A percentile compares a stretch with the other conserved stretches of the same genome.
These are phyloP conservation scores for Ascodesmis nigricans DNA, from an alignment of 495 filamentous ascomycete genomes.

Conservation along the genomic window DNA sequence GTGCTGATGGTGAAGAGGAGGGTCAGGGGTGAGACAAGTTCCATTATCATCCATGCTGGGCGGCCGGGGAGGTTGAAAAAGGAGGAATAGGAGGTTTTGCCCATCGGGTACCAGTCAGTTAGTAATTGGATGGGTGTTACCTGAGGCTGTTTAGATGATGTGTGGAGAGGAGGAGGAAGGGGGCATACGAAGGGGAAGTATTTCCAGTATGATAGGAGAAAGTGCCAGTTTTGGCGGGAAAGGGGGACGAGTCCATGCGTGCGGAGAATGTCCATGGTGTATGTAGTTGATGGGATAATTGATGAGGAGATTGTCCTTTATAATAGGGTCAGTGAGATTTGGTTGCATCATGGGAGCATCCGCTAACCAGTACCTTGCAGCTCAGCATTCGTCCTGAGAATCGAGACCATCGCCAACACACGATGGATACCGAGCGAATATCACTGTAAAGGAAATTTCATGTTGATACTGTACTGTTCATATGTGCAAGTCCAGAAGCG, in stretches of 20 bases:
- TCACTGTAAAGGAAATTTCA: too few relatives aligned
- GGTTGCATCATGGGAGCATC: too few relatives aligned
- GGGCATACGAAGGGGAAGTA: conserved; percentile 11
- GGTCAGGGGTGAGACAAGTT: conserved; percentile 50
- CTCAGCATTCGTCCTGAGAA: too few relatives aligned
- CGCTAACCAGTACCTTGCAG: too few relatives aligned
- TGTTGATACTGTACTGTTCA: too few relatives aligned
- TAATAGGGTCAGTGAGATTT: too few relatives aligned
- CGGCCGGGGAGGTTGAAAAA: conserved; percentile 73
- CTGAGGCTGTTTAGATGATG: conserved; percentile 4
- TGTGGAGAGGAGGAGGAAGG: neutral
- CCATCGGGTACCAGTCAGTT: conserved; percentile 42
- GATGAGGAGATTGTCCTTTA: too few relatives aligned
- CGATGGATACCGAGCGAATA: too few relatives aligned
- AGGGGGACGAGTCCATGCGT: conserved; percentile 11
- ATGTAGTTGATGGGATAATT: too few relatives aligned
- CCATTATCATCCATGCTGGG: conserved; percentile 71
- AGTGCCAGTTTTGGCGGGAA: conserved; percentile 11
- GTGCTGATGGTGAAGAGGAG: conserved; percentile 54
- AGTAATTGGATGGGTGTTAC: conserved; percentile 13
- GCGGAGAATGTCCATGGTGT: conserved; percentile 6
- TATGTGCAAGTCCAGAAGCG: too few relatives aligned
- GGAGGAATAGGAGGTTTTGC: conserved; percentile 61
- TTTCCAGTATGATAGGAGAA: conserved; percentile 13
- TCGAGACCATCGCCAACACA: too few relatives aligned